phyloP scores from a whole-genome alignment of 192 early-diverging fungal genomes.

The Coemansia sp. region DNA sequence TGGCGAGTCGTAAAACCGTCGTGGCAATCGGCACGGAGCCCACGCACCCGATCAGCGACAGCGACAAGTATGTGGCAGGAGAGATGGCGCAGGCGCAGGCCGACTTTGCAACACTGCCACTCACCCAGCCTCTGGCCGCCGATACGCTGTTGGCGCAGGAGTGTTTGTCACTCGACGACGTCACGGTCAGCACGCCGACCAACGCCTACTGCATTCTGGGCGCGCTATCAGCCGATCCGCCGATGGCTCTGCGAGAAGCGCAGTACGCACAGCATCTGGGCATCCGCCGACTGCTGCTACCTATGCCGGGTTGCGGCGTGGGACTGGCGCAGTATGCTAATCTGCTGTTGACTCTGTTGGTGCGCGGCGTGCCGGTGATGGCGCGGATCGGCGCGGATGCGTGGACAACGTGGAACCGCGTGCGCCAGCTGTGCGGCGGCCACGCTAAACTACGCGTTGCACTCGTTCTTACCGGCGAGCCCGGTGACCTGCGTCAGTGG shows the following conservation, averaged over 20 bases:
- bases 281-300: conserved; percentile 18
- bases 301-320: conserved; percentile 1
- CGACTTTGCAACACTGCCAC: conserved; percentile 30
- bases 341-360: conserved; percentile 8
- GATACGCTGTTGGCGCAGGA: conserved; percentile 7
- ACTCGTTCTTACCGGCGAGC: conserved; percentile 58
- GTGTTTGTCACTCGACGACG: conserved; percentile 18
- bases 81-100: conserved; percentile 13
- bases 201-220: conserved; percentile 38
- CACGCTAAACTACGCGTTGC: conserved; percentile 55
- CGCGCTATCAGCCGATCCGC: neutral
- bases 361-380: conserved; percentile 17
- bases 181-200: conserved; percentile 21
- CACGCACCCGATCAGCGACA: conserved; percentile 8
- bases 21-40: conserved; percentile 33
- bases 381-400: conserved; percentile 50
- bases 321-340: conserved; percentile 10
- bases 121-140: conserved; percentile 2
- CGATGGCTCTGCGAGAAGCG: conserved; percentile 8
- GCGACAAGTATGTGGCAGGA: conserved; percentile 13
- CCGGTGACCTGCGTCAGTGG: conserved; percentile 60
- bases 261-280: conserved; percentile 29
- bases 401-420: conserved; percentile 79
- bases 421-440: conserved; percentile 70
- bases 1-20: conserved; percentile 23